A percentile compares a stretch with the other conserved stretches of the same genome.
These are phyloP conservation scores for Lyophyllum atratum DNA, from an alignment of 768 basidiomycete genomes.

Conservation along the genomic window DNA sequence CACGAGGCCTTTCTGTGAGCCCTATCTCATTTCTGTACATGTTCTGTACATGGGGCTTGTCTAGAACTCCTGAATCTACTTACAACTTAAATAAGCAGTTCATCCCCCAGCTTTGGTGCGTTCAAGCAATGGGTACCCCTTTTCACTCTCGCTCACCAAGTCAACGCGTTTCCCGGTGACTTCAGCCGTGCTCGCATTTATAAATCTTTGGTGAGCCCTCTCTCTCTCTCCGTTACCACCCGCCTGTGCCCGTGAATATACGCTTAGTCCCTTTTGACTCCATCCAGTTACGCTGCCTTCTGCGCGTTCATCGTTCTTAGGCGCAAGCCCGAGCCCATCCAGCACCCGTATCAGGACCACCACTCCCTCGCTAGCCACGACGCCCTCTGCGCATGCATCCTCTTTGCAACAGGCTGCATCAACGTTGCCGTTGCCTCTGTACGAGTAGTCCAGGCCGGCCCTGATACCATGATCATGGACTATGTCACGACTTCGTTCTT, in stretches of 20 bases:
- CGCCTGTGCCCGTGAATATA: neutral
- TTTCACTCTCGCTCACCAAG: neutral
- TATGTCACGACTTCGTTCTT: conserved; percentile 7
- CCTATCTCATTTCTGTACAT: too few relatives aligned
- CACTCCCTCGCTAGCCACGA: neutral
- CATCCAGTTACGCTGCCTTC: conserved; percentile 12
- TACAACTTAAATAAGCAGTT: too few relatives aligned
- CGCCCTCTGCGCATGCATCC: conserved; percentile 14
- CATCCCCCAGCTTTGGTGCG: neutral
- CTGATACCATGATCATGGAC: neutral
- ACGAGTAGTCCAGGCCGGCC: neutral
- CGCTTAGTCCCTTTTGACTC: neutral
- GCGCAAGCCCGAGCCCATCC: neutral
- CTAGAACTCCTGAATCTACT: too few relatives aligned
- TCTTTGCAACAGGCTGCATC: conserved; percentile 13
- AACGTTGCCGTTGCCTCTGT: conserved; percentile 13
- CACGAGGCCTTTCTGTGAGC: neutral
- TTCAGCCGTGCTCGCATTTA: conserved; percentile 1
- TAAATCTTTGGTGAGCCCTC: conserved; percentile 17
- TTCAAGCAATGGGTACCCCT: neutral
- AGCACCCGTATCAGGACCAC: neutral
- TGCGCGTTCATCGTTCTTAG: conserved; percentile 9
- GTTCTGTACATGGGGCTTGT: too few relatives aligned
- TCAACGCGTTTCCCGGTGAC: neutral
- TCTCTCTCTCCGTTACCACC: neutral